phyloP scores from a whole-genome alignment of 495 filamentous ascomycete genomes.

The Xanthoparmelia taractica region DNA sequence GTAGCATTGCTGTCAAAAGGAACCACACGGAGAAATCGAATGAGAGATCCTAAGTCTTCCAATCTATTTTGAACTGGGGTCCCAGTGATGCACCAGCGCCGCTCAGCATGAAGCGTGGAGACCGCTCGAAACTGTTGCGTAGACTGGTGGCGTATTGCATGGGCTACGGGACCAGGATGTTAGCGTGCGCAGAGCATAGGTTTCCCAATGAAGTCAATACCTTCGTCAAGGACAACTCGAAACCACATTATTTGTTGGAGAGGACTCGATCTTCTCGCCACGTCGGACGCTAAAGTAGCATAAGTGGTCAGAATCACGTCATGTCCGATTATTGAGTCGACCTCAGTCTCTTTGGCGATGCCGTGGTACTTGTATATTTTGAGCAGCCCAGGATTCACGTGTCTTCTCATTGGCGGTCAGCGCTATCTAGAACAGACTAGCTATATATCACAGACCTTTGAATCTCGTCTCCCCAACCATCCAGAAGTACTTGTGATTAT shows the following conservation, averaged over 20 bases:
- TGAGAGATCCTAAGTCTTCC: neutral
- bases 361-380: neutral
- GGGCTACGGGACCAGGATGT: neutral
- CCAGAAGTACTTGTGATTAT: neutral
- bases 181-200: neutral
- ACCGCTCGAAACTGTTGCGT: slow-evolving; percentile 30
- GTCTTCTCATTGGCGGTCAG: neutral
- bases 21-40: neutral
- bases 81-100: slow-evolving; percentile 42
- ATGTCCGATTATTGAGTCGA: neutral
- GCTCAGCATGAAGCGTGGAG: slow-evolving; percentile 27
- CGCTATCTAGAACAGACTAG: neutral
- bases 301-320: neutral
- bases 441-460: neutral
- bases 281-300: neutral
- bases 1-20: neutral
- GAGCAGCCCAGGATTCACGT: neutral
- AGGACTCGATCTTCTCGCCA: neutral
- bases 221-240: neutral
- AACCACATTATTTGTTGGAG: neutral
- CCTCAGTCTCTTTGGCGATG: neutral
- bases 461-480: neutral
- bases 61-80: slow-evolving; percentile 25
- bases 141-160: slow-evolving; percentile 27
- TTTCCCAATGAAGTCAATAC: neutral